phyloP scores from a whole-genome alignment of 805 yeast species.

The Dipodascus albidus region DNA sequence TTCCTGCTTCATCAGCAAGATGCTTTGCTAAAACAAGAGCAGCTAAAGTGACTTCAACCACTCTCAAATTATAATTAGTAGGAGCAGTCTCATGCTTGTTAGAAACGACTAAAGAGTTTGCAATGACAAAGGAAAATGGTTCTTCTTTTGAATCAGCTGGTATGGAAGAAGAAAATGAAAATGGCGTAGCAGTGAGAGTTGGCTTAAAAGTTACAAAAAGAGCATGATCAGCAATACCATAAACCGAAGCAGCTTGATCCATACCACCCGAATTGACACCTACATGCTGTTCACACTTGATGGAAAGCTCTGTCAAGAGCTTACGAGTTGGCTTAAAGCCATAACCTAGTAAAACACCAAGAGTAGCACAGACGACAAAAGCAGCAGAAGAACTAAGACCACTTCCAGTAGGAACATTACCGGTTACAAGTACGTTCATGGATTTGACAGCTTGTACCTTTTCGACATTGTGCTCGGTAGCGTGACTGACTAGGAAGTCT shows the following conservation, averaged over 20 bases:
- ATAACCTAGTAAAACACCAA: slow-evolving; percentile 44
- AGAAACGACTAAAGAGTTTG: slow-evolving; percentile 51
- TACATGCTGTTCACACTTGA: slow-evolving; percentile 55
- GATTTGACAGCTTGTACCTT: slow-evolving; percentile 25
- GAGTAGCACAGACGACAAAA: slow-evolving; percentile 51
- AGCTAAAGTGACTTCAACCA: slow-evolving; percentile 61
- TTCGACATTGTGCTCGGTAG: slow-evolving; percentile 18
- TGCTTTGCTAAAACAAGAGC: slow-evolving; percentile 44
- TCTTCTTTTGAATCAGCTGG: slow-evolving; percentile 36
- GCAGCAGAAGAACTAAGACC: slow-evolving; percentile 68
- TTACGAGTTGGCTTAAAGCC: slow-evolving; percentile 37
- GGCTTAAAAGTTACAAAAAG: slow-evolving; percentile 53
- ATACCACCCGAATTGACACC: slow-evolving; percentile 74
- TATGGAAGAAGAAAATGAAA: slow-evolving; percentile 26
- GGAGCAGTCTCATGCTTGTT: slow-evolving; percentile 66
- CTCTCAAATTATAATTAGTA: slow-evolving; percentile 54
- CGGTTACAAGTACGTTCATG: slow-evolving; percentile 42
- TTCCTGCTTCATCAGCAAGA: slow-evolving; percentile 27
- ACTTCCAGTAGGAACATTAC: slow-evolving; percentile 62
- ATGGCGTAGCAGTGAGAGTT: slow-evolving; percentile 39
- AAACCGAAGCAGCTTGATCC: slow-evolving; percentile 67
- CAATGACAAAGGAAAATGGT: slow-evolving; percentile 49
- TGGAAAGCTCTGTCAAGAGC: slow-evolving; percentile 47
- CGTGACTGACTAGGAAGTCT: slow-evolving; percentile 30
- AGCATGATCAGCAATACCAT: slow-evolving; percentile 48